phyloP scores from a whole-genome alignment of 192 early-diverging fungal genomes.

The Backusella luteola region DNA sequence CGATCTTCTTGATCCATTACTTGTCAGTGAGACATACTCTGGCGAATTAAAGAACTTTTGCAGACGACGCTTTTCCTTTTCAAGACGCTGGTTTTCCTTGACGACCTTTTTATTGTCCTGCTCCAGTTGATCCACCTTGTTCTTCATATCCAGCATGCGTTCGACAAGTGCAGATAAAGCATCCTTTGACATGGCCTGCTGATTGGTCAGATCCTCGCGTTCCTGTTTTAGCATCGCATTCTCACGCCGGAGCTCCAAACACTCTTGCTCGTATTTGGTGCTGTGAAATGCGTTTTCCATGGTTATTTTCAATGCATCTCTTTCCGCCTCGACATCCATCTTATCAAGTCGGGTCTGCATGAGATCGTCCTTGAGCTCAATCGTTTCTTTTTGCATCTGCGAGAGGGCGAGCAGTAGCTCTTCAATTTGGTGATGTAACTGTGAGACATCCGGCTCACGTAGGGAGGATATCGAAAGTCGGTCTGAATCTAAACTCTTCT shows the following conservation, averaged over 20 bases:
- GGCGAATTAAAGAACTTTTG: constrained; percentile 10
- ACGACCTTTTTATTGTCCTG: not conserved
- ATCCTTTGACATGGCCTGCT: constrained; percentile 24
- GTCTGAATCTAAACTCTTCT: constrained; percentile 1
- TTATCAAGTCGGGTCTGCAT: constrained; percentile 57
- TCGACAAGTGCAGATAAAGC: constrained; percentile 22
- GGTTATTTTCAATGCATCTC: constrained; percentile 53
- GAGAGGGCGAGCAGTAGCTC: constrained; percentile 60
- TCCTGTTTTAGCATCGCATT: constrained; percentile 22
- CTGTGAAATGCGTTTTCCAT: constrained; percentile 16
- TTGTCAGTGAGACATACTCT: not conserved
- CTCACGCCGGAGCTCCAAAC: constrained; percentile 20
- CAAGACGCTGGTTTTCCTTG: not conserved
- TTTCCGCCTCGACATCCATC: constrained; percentile 44
- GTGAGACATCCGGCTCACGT: constrained; percentile 24
- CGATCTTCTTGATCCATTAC: constrained; percentile 5
- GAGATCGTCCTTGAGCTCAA: constrained; percentile 56
- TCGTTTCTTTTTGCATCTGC: constrained; percentile 63
- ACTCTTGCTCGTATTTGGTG: constrained; percentile 27
- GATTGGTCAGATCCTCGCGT: constrained; percentile 16
- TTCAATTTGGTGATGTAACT: constrained; percentile 57
- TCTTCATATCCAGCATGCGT: constrained; percentile 24
- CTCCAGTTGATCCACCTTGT: not conserved
- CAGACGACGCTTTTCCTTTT: constrained; percentile 4
- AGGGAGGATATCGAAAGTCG: not conserved